These are phyloP conservation scores for Rhodamnia argentea DNA, from an alignment of 345 rosid species.

Conservation along the genomic window DNA sequence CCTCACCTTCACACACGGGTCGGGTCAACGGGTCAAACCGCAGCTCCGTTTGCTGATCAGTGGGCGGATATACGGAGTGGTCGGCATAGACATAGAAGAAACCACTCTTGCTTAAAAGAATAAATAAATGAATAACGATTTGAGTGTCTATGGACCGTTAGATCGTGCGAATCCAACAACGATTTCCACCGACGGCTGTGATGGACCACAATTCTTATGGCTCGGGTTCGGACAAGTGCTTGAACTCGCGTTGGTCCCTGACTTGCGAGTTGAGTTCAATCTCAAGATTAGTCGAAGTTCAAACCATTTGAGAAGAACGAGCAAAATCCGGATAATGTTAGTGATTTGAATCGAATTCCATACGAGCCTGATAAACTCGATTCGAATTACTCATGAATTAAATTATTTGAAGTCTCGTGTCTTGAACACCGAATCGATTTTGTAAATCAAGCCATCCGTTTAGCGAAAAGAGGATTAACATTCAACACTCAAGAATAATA, in stretches of 20 bases:
- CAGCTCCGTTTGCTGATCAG: neutral
- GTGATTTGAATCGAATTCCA: accelerated
- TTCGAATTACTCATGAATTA: neutral
- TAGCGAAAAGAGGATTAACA: accelerated
- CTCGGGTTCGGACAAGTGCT: neutral
- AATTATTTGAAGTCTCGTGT: neutral
- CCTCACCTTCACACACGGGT: neutral
- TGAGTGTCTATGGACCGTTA: accelerated
- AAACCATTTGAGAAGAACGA: accelerated
- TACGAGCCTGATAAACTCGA: neutral
- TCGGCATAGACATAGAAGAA: too few species aligned
- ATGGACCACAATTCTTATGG: neutral
- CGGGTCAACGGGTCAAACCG: neutral
- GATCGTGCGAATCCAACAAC: neutral
- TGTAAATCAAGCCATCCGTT: neutral
- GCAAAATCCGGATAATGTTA: accelerated
- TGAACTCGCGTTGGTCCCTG: accelerated
- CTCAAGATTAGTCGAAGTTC: neutral
- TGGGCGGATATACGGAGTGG: neutral
- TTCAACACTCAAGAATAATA: accelerated
- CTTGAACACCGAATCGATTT: neutral
- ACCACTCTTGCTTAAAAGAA: neutral
- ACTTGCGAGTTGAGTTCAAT: accelerated
- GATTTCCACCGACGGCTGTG: neutral
- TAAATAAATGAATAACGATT: neutral